Base-by-base conservation (phyloP, 306 rosid species). In the Phaseolus lunatus region DNA sequence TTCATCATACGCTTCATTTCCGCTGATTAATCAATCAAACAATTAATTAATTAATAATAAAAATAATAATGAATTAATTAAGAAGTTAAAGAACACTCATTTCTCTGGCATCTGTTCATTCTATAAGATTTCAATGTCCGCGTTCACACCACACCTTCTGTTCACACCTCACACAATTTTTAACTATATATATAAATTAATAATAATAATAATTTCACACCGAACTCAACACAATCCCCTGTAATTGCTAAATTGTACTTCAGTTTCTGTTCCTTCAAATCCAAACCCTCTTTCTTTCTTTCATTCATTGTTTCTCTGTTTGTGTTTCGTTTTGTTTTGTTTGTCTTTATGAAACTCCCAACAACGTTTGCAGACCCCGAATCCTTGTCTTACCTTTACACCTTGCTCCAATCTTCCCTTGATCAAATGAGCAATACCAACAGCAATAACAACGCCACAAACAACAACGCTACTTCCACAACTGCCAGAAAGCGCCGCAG, bases 341-440 rank as follows among this genome's bases (percentile, higher is more conserved):
- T 39, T 48, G 72, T 78, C 53, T 79, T 66, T 33, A 86, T 83
- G 87, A 86, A 86, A 71, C 83, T 83, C 72, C 86, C 84, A 33
- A 53, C 84, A 52, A 72, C 83, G 1, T 80, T 80, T 33, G 85
- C 81, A 54, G 83, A 83, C 81, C 87, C 85, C 6, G 84, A 80
- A 73, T 80, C 83, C 11, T 50, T 86, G 5, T 80, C 89, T 22
- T 57, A 54, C 72, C 70, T 80, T 44, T 74, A 80, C 75, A 83
- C 67, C 48, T 54, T 83, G 35, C 83, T 86, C 0, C 83, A 62
- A 10, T 45, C 41, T 29, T 86, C 87, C 10, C 76, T 80, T n/a
- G 73, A 86, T 7, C 83, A 72, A 70, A 83, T 83, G 82, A 72
- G 72, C 59, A 59, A 78, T n/a, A 48, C 70, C 5, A 59, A 22